Conservation (phyloP, 2,329 filamentous ascomycete genomes). For the Fusarium sp. region DNA sequence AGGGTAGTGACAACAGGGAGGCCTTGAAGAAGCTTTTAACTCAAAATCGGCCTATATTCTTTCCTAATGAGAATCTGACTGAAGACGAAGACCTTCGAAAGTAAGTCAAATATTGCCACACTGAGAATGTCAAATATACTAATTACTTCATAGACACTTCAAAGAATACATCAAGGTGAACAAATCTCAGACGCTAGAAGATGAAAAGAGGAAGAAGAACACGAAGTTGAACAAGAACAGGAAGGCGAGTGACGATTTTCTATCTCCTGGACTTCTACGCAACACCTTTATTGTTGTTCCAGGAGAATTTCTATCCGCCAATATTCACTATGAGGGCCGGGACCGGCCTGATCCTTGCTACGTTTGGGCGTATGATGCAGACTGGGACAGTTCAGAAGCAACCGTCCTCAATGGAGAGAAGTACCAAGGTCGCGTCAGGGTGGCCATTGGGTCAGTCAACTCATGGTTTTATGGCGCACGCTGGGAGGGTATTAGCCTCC, state of each 20-base stretch:
- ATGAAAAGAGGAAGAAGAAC: neutral
- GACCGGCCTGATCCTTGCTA: conserved; percentile 10
- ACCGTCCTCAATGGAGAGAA: conserved; percentile 8
- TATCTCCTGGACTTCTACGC: conserved; percentile 22
- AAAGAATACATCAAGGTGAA: conserved; percentile 12
- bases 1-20: conserved; percentile 7
- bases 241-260: neutral
- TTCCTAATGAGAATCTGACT: conserved; percentile 5
- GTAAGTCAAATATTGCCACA: conserved; percentile 5
- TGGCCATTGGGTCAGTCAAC: conserved; percentile 11
- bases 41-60: conserved; percentile 11
- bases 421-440: conserved; percentile 35
- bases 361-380: conserved; percentile 43
- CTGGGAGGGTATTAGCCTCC: conserved; percentile 32
- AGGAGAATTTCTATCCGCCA: no score
- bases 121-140: neutral
- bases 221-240: neutral
- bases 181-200: neutral
- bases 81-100: conserved; percentile 28
- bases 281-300: conserved; percentile 29
- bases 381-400: conserved; percentile 33
- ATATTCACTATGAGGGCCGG: no score
- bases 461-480: conserved; percentile 44
- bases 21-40: no score
- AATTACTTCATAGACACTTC: conserved; percentile 31